phyloP scores from a whole-genome alignment of 345 rosid species.

The Heritiera littoralis region DNA sequence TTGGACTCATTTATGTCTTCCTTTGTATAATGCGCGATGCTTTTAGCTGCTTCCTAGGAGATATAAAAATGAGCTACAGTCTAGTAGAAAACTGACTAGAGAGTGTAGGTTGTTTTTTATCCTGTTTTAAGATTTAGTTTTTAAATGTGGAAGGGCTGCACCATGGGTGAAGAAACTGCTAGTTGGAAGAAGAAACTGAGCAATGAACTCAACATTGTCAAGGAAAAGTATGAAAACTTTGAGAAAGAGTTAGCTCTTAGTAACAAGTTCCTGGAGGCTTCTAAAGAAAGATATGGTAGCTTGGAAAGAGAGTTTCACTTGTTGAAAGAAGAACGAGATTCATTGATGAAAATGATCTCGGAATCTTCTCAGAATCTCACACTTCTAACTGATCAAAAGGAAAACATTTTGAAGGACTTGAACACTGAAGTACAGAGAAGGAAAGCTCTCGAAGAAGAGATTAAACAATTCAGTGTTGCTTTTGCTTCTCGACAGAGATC shows the following conservation, averaged over 20 bases:
- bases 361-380: constrained; percentile 53
- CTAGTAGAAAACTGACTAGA: background rate
- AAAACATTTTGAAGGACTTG: constrained; percentile 60
- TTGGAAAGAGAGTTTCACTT: constrained; percentile 58
- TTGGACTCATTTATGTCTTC: background rate
- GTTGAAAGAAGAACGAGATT: constrained; percentile 54
- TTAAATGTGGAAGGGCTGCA: constrained; percentile 62
- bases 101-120: constrained; percentile 28
- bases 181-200: constrained; percentile 43
- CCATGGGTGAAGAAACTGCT: constrained; percentile 42
- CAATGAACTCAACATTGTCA: constrained; percentile 48
- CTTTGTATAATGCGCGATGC: background rate
- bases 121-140: constrained; percentile 41
- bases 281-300: constrained; percentile 46
- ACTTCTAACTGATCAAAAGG: constrained; percentile 50
- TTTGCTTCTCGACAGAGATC: constrained; percentile 66
- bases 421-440: constrained; percentile 60
- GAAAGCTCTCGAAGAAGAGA: constrained; percentile 67
- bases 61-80: background rate
- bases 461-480: constrained; percentile 64
- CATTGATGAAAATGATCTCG: constrained; percentile 40
- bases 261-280: constrained; percentile 51
- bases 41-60: constrained; percentile 2
- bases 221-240: constrained; percentile 47
- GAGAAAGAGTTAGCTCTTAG: constrained; percentile 49